Evolutionary conservation across 768 basidiomycete genomes (phyloP).

Genomic region (Suillus placidus): DNA sequence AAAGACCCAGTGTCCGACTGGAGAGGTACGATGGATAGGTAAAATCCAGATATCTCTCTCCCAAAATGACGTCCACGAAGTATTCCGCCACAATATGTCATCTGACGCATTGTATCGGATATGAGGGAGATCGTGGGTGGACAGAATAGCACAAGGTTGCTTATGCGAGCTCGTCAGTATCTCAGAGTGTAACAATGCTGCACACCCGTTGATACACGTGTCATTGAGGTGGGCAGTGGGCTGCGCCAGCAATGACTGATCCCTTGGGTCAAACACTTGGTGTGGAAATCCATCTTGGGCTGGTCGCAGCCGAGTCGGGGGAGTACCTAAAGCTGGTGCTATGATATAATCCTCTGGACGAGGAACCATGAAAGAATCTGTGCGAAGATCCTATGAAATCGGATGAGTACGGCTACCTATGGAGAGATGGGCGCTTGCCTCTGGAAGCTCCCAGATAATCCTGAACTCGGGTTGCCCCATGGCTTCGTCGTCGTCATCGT

Average conservation of each 20-base stretch:
- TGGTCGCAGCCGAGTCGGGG: not conserved
- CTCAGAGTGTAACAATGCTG: conserved; percentile 7
- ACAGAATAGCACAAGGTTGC: not conserved
- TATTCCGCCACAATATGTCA: conserved; percentile 26
- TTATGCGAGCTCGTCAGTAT: not conserved
- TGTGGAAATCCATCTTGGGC: conserved; percentile 6
- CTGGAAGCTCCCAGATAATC: conserved; percentile 7
- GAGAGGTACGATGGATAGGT: conserved; percentile 33
- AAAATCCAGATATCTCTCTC: conserved; percentile 34
- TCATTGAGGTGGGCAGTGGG: conserved; percentile 7
- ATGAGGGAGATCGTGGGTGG: conserved; percentile 6
- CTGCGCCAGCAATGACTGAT: conserved; percentile 2
- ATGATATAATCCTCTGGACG: not conserved
- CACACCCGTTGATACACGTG: conserved; percentile 12
- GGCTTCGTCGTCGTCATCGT: conserved; percentile 1
- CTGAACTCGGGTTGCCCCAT: not conserved
- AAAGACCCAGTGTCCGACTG: conserved; percentile 36
- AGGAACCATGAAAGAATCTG: not conserved
- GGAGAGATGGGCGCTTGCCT: not conserved
- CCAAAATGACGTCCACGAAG: conserved; percentile 27
- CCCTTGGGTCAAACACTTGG: conserved; percentile 7
- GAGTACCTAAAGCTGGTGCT: too few relatives aligned
- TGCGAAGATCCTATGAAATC: not conserved
- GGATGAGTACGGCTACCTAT: not conserved
- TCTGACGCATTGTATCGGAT: conserved; percentile 5